Evolutionary conservation across 345 rosid genomes (phyloP), one percentile per base, ranked within the genome.

Genomic region (Syzygium aromaticum): DNA sequence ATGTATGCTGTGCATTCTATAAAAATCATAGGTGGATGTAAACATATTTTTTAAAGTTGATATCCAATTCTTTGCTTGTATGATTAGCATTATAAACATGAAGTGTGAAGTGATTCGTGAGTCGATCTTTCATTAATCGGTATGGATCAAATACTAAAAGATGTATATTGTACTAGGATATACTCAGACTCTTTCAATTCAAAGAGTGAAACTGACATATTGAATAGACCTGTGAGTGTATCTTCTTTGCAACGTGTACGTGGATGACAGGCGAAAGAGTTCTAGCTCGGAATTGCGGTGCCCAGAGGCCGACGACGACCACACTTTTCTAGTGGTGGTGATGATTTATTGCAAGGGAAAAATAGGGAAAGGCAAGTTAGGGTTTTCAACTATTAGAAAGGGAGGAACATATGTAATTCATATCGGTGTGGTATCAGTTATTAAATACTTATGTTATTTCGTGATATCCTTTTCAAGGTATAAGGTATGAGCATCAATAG

Each of bases 271-370:
- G 30, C 14, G 15, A 59, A 25, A 59, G 14, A 27, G 64, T 59
- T 59, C 30, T 27, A 59, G 64, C 27, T 25, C 14, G 30, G 64
- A 25, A 59, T 59, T 59, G 15, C 64, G 27, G 7, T 4, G 64
- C 28, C 7, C 0, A 27, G 30, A 4, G 30, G 30, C 16, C 64
- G 30, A 59, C 7, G 30, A 25, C 3, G 15, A 25, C 0, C 64
- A 27, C 30, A 25, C 14, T 25, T 59, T 59, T 57, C 63, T 23
- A 57, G 63, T 57, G 63, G 28, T 25, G 28, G 63, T 57, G 63
- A 25, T 11, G 22, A 56, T 56, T 56, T 56, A 56, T 12, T 56
- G 0, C 28, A 4, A 57, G 28, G 25, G 28, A 57, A 57, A 25
- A 3, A 57, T 57, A n/a, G 63, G 63, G 28, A 11, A 57, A 57